Evolutionary conservation across 768 basidiomycete genomes (phyloP).

Genomic region (Lactifluus piperatus): DNA sequence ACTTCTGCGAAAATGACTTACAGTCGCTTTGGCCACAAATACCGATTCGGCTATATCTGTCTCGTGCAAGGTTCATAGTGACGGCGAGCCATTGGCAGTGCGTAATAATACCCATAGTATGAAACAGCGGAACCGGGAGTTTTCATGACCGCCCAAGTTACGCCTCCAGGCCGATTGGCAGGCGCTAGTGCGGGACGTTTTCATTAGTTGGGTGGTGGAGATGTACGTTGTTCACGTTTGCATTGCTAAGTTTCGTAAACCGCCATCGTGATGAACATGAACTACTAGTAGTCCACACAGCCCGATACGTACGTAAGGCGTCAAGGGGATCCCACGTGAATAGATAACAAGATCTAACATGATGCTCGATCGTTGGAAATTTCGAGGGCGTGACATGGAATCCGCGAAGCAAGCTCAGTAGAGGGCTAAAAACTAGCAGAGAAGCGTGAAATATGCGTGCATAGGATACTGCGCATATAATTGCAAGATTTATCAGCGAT

Average conservation of each 20-base stretch:
- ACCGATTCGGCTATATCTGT: neutral
- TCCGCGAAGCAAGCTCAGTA: neutral
- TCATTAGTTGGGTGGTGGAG: neutral
- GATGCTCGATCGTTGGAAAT: neutral
- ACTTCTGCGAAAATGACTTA: neutral
- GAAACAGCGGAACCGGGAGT: neutral
- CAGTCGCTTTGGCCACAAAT: neutral
- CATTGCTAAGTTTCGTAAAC: neutral
- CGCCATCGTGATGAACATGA: neutral
- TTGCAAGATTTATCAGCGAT: neutral
- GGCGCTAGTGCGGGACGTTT: neutral
- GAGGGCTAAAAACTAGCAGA: neutral
- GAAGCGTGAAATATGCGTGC: neutral
- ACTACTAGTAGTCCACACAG: neutral
- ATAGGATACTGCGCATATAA: neutral
- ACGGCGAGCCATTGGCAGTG: neutral
- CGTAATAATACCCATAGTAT: neutral
- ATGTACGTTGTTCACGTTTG: neutral
- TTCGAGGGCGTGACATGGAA: neutral
- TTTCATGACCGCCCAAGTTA: conserved; percentile 7
- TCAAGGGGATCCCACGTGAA: neutral
- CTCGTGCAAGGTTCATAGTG: neutral
- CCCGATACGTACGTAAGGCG: neutral
- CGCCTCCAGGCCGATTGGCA: neutral
- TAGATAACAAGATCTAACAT: no score